Evolutionary conservation across 192 early-diverging fungal species (phyloP).

Genomic region (Gonapodya prolifera): DNA sequence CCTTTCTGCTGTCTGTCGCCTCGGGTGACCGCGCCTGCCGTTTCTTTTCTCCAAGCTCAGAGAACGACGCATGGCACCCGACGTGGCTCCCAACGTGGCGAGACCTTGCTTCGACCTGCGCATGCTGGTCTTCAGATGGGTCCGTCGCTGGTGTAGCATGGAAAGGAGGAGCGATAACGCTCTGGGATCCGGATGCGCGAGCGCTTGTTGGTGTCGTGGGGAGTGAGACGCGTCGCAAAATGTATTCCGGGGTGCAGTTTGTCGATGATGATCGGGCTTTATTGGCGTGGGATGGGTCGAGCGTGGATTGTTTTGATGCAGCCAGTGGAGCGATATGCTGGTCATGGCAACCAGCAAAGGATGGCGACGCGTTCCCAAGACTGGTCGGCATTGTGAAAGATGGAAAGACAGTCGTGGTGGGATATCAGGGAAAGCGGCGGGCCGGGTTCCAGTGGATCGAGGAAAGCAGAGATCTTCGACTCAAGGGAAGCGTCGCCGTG

Average conservation of each 20-base stretch:
- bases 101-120: not conserved
- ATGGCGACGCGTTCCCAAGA: not conserved
- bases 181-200: not conserved
- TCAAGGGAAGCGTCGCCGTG: not conserved
- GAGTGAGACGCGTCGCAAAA: not conserved
- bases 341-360: not conserved
- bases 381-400: not conserved
- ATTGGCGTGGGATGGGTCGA: not conserved
- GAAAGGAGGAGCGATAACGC: not conserved
- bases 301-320: not conserved
- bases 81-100: not conserved
- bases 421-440: not conserved
- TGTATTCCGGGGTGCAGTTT: not conserved
- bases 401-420: not conserved
- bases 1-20: not conserved
- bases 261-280: not conserved
- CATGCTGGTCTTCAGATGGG: not conserved
- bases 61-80: not conserved
- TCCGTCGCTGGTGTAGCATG: not conserved
- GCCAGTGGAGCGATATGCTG: not conserved
- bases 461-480: not conserved
- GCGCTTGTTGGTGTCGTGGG: not conserved
- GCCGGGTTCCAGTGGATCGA: not conserved
- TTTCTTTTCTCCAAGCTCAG: not conserved
- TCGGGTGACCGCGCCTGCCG: not conserved